phyloP scores from a whole-genome alignment of 345 rosid genomes.

The Jatropha curcas region DNA sequence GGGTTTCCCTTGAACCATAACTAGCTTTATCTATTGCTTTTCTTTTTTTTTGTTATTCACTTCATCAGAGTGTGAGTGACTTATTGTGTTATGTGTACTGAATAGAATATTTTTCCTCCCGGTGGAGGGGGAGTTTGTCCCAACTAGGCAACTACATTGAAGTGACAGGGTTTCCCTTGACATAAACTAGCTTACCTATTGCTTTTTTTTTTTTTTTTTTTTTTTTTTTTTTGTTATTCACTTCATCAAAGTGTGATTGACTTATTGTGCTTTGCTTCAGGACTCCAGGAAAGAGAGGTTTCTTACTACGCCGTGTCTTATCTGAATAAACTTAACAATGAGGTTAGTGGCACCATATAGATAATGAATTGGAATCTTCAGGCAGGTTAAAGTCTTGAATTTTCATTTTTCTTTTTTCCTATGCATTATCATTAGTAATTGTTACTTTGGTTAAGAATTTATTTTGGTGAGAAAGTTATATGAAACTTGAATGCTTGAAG shows the following conservation, averaged over 20 bases:
- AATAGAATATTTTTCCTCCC: too few species aligned
- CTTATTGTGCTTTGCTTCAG: conserved; percentile 38
- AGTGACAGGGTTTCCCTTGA: not conserved
- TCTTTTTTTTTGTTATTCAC: not conserved
- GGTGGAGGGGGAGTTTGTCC: too few species aligned
- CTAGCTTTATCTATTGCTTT: not conserved
- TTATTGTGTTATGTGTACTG: conserved; percentile 20
- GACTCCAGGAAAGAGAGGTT: conserved; percentile 99
- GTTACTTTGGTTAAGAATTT: not conserved
- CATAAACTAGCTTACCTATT: not conserved
- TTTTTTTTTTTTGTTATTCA: not conserved
- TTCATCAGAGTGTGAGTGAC: conserved; percentile 21
- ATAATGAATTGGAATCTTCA: not conserved
- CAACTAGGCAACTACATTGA: too few species aligned
- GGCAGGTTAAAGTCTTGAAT: not conserved
- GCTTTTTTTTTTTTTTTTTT: not conserved
- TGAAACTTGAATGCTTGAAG: not conserved
- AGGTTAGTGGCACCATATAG: conserved; percentile 49
- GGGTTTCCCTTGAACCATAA: not conserved
- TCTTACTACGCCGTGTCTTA: conserved; percentile 96
- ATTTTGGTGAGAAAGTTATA: too few species aligned
- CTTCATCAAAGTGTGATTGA: conserved; percentile 20
- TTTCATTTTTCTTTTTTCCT: not conserved
- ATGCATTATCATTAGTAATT: too few species aligned
- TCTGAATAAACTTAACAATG: conserved; percentile 97